Evolutionary conservation across 208 protist species (phyloP).

Genomic region (Vickermania spadyakhi): DNA sequence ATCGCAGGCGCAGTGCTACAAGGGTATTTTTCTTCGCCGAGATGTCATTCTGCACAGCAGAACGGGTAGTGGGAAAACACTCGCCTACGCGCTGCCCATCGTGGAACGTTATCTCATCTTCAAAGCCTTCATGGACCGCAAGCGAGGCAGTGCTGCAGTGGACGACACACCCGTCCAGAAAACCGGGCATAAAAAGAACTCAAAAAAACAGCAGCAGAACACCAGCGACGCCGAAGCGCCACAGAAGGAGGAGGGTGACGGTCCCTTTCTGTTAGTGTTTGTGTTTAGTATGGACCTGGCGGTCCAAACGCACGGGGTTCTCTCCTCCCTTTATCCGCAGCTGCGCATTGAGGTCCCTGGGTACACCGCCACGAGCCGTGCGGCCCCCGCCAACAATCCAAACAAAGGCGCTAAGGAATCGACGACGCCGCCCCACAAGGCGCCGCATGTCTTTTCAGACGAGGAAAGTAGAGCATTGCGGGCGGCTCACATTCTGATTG

Average conservation of each 20-base stretch:
- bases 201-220: too few relatives aligned
- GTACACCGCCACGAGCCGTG: constrained; percentile 14
- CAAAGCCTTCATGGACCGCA: constrained; percentile 10
- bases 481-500: constrained; percentile 52
- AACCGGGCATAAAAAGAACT: too few relatives aligned
- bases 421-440: neutral
- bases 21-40: constrained; percentile 72
- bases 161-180: too few relatives aligned
- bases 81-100: constrained; percentile 97
- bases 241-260: neutral
- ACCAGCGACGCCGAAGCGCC: too few relatives aligned
- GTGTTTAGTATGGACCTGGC: constrained; percentile 85
- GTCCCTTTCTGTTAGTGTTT: constrained; percentile 80
- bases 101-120: constrained; percentile 74
- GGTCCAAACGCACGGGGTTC: constrained; percentile 71
- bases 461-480: constrained; percentile 4
- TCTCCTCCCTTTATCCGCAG: constrained; percentile 56
- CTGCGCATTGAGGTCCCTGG: constrained; percentile 60
- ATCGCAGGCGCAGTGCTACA: constrained; percentile 83
- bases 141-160: too few relatives aligned
- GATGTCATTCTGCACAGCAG: constrained; percentile 91
- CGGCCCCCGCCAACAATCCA: neutral
- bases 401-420: neutral
- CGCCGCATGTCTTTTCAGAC: neutral
- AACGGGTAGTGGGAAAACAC: constrained; percentile 95